Conservation (phyloP, 805 yeast genomes). For the Yamadazyma laniorum region DNA sequence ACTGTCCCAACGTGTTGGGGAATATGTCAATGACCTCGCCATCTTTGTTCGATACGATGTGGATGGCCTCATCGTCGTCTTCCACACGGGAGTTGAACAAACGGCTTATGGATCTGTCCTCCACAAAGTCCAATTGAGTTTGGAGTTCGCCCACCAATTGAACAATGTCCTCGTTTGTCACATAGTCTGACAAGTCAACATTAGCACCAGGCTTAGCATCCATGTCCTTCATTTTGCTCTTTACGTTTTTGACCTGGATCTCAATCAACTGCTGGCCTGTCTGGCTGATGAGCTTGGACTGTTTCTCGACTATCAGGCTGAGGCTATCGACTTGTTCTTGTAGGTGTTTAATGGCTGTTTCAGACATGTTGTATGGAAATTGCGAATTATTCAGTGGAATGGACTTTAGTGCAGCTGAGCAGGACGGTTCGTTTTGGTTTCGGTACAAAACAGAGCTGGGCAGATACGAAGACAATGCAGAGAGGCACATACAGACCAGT, state of each 20-base stretch:
- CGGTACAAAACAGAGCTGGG: too few species aligned
- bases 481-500: too few species aligned
- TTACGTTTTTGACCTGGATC: conserved; percentile 59
- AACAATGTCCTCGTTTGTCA: conserved; percentile 79
- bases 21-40: conserved; percentile 64
- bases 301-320: conserved; percentile 57
- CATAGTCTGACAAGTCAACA: conserved; percentile 55
- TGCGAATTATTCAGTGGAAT: too few species aligned
- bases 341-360: conserved; percentile 21
- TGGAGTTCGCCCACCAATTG: conserved; percentile 88
- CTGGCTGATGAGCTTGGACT: conserved; percentile 60
- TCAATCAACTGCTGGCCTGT: conserved; percentile 80
- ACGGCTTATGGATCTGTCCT: conserved; percentile 74
- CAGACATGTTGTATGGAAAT: conserved; percentile 4
- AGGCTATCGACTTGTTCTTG: conserved; percentile 52
- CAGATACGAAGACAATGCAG: too few species aligned
- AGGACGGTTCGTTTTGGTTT: too few species aligned
- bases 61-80: conserved; percentile 41
- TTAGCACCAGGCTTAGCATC: conserved; percentile 15
- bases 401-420: too few species aligned
- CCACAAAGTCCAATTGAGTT: conserved; percentile 76
- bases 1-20: conserved; percentile 59
- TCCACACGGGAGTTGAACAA: conserved; percentile 57
- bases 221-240: conserved; percentile 31
- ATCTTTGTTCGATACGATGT: conserved; percentile 73